Percentiles rank a stretch among this genome's conserved stretches.
Evolutionary conservation across 345 rosid species (phyloP).

Genomic region (Abelmoschus esculentus): DNA sequence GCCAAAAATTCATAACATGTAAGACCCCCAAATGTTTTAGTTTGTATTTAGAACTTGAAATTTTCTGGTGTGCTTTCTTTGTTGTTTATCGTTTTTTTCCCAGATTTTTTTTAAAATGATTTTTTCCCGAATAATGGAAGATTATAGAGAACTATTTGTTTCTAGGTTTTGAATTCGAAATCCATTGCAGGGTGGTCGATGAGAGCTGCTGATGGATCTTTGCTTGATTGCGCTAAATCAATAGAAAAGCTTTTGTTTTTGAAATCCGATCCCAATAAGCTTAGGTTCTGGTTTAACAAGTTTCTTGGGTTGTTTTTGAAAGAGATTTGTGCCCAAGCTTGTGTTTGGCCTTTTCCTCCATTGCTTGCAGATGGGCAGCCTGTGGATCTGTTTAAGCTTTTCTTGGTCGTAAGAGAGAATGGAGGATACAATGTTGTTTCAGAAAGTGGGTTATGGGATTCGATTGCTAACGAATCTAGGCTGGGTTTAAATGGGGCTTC

Average conservation of each 20-base stretch:
- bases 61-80: not conserved
- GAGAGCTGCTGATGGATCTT: conserved; percentile 26
- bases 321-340: conserved; percentile 21
- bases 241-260: conserved; percentile 10
- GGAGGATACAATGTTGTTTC: conserved; percentile 46
- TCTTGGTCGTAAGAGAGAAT: conserved; percentile 37
- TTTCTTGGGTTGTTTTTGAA: conserved; percentile 24
- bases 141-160: conserved; percentile 13
- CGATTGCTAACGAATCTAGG: conserved; percentile 2
- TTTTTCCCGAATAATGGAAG: not conserved
- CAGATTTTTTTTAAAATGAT: not conserved
- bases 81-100: conserved; percentile 2
- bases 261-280: conserved; percentile 10
- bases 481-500: not conserved
- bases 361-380: conserved; percentile 45
- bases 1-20: conserved; percentile 15
- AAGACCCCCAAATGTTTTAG: not conserved
- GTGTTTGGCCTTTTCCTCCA: conserved; percentile 38
- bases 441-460: conserved; percentile 1
- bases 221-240: conserved; percentile 21
- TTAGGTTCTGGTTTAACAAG: conserved; percentile 23
- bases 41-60: not conserved
- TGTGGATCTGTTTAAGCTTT: conserved; percentile 48
- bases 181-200: conserved; percentile 50
- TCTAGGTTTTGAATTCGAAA: conserved; percentile 30